Percentiles rank a stretch among this genome's conserved stretches.
Conservation (phyloP, 192 early-diverging fungal species). For the Backusella sp. region DNA sequence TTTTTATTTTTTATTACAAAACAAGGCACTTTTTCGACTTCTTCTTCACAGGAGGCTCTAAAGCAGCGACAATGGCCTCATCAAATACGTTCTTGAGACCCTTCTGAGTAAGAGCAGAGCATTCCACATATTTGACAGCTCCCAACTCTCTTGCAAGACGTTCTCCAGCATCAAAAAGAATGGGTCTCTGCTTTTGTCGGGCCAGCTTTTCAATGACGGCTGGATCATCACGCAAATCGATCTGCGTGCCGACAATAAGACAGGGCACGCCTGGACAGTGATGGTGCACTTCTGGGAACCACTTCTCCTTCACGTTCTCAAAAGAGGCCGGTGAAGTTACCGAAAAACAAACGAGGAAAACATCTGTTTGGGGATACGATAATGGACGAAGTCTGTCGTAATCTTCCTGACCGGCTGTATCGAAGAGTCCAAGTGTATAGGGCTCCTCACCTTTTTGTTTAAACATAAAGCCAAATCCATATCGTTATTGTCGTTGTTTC, state of each 20-base stretch:
- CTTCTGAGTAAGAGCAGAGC: slow-evolving; percentile 87
- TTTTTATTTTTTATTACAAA: slow-evolving; percentile 50
- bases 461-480: neutral
- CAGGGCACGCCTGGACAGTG: slow-evolving; percentile 96
- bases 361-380: slow-evolving; percentile 95
- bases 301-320: slow-evolving; percentile 95
- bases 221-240: slow-evolving; percentile 90
- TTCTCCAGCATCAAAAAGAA: slow-evolving; percentile 77
- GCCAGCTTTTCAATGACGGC: slow-evolving; percentile 75
- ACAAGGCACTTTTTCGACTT: slow-evolving; percentile 80
- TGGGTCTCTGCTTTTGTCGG: slow-evolving; percentile 80
- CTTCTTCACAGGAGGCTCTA: slow-evolving; percentile 83
- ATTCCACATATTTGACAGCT: slow-evolving; percentile 94
- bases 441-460: slow-evolving; percentile 69
- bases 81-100: slow-evolving; percentile 94
- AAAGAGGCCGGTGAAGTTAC: slow-evolving; percentile 90
- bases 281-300: slow-evolving; percentile 95
- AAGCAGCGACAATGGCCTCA: slow-evolving; percentile 95
- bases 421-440: slow-evolving; percentile 92
- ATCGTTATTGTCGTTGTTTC: neutral
- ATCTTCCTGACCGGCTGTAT: slow-evolving; percentile 97
- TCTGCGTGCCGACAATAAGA: slow-evolving; percentile 87
- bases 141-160: slow-evolving; percentile 78
- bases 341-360: slow-evolving; percentile 93
- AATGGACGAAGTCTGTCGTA: slow-evolving; percentile 92